Conservation (phyloP, 2,329 filamentous ascomycete species). For the Ilyonectria sp. region DNA sequence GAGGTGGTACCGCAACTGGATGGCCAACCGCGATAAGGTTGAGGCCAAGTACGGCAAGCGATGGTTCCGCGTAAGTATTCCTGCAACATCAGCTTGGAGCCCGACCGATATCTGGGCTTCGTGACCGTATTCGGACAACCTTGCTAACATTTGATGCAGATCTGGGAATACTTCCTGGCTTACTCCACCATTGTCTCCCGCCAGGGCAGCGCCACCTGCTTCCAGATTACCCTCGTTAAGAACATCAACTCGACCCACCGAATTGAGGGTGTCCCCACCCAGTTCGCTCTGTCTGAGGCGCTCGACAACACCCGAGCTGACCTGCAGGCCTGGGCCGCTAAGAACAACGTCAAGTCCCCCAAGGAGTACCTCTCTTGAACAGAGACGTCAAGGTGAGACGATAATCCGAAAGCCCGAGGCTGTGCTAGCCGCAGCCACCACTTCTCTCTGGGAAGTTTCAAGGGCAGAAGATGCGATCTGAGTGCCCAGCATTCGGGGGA, state of each 20-base stretch:
- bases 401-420: slow-evolving; percentile 12
- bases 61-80: slow-evolving; percentile 89
- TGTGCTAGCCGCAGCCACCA: slow-evolving; percentile 12
- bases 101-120: not conserved
- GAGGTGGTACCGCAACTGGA: slow-evolving; percentile 99
- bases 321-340: slow-evolving; percentile 53
- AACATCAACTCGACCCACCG: slow-evolving; percentile 93
- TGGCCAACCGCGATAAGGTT: slow-evolving; percentile 93
- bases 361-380: slow-evolving; percentile 47
- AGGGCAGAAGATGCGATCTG: slow-evolving; percentile 22
- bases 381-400: not conserved
- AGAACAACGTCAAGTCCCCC: slow-evolving; percentile 55
- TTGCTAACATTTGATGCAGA: slow-evolving; percentile 61
- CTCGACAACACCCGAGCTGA: slow-evolving; percentile 56
- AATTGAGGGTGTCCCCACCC: slow-evolving; percentile 80
- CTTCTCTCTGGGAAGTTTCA: slow-evolving; percentile 14
- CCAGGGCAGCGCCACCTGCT: slow-evolving; percentile 89
- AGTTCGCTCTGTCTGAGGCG: slow-evolving; percentile 79
- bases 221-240: slow-evolving; percentile 91
- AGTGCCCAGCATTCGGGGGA: slow-evolving; percentile 6
- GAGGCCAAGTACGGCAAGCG: slow-evolving; percentile 94
- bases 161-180: slow-evolving; percentile 94
- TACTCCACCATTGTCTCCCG: slow-evolving; percentile 88
- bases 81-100: not conserved
- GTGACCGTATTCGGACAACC: not conserved